Percentiles rank a stretch among this genome's conserved stretches.
phyloP scores from a whole-genome alignment of 192 early-diverging fungal species.

The Allomyces macrogynus region DNA sequence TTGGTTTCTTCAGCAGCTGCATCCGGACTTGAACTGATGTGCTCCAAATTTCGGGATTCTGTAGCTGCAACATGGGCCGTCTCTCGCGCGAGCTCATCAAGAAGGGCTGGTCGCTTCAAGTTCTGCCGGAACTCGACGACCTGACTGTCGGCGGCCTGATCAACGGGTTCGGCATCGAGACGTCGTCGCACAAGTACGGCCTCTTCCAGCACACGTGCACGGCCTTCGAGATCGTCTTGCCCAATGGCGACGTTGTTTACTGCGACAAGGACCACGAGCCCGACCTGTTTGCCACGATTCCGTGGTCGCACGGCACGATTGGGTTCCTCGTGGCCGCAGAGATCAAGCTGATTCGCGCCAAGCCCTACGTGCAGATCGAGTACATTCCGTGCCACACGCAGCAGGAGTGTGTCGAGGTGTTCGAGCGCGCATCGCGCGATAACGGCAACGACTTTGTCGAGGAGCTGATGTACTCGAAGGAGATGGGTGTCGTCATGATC shows the following conservation, averaged over 20 bases:
- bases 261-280: slow-evolving; percentile 13
- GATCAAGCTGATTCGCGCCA: slow-evolving; percentile 17
- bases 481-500: slow-evolving; percentile 15
- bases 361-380: slow-evolving; percentile 15
- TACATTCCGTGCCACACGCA: slow-evolving; percentile 13
- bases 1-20: neutral
- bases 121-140: slow-evolving; percentile 18
- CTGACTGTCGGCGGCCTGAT: slow-evolving; percentile 21
- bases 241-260: slow-evolving; percentile 13
- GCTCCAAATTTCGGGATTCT: no score
- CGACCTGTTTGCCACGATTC: slow-evolving; percentile 17
- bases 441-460: slow-evolving; percentile 9
- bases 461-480: slow-evolving; percentile 14
- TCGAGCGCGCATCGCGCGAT: neutral
- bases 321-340: slow-evolving; percentile 18
- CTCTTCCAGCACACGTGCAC: slow-evolving; percentile 14
- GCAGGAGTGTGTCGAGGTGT: slow-evolving; percentile 12
- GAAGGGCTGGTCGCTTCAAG: slow-evolving; percentile 13
- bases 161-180: slow-evolving; percentile 17
- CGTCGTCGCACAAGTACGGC: slow-evolving; percentile 21
- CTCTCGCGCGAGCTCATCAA: slow-evolving; percentile 14
- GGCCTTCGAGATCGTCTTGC: slow-evolving; percentile 14
- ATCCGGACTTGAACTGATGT: no score
- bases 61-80: slow-evolving; percentile 15
- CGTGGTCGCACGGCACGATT: slow-evolving; percentile 18